Conservation (phyloP, 495 filamentous ascomycete species). For the Xylaria telfairii region DNA sequence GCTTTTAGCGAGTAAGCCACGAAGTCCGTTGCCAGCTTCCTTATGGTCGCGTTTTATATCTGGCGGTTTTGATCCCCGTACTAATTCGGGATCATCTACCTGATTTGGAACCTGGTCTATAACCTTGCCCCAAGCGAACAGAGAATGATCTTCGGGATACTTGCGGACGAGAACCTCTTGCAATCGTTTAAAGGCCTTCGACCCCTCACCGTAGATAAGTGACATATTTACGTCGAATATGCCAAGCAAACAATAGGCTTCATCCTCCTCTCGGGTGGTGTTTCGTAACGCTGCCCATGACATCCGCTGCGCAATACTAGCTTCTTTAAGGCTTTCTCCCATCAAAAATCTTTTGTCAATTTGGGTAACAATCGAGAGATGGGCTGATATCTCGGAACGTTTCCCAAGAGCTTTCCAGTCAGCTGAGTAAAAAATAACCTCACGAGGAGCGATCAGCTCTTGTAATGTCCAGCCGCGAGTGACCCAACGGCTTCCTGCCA, state of each 20-base stretch:
- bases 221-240: slow-evolving; percentile 38
- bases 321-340: slow-evolving; percentile 15
- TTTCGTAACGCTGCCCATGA: slow-evolving; percentile 35
- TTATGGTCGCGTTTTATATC: background rate
- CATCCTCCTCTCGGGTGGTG: slow-evolving; percentile 37
- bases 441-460: slow-evolving; percentile 40
- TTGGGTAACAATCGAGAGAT: slow-evolving; percentile 27
- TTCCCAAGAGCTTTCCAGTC: slow-evolving; percentile 32
- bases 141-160: slow-evolving; percentile 37
- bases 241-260: slow-evolving; percentile 39
- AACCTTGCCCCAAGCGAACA: slow-evolving; percentile 37
- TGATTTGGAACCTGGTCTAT: background rate
- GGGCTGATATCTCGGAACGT: slow-evolving; percentile 25
- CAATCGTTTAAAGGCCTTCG: slow-evolving; percentile 34
- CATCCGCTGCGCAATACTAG: slow-evolving; percentile 39
- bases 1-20: slow-evolving; percentile 31
- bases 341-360: slow-evolving; percentile 30
- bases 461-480: slow-evolving; percentile 52
- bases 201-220: slow-evolving; percentile 27
- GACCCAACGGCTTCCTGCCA: slow-evolving; percentile 41
- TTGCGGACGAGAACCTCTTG: slow-evolving; percentile 36
- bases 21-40: background rate
- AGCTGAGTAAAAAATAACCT: slow-evolving; percentile 30
- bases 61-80: slow-evolving; percentile 15
- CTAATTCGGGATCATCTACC: background rate